These are phyloP conservation scores for Penicillium egyptiacum DNA, from an alignment of 495 filamentous ascomycete genomes.

Conservation along the genomic window DNA sequence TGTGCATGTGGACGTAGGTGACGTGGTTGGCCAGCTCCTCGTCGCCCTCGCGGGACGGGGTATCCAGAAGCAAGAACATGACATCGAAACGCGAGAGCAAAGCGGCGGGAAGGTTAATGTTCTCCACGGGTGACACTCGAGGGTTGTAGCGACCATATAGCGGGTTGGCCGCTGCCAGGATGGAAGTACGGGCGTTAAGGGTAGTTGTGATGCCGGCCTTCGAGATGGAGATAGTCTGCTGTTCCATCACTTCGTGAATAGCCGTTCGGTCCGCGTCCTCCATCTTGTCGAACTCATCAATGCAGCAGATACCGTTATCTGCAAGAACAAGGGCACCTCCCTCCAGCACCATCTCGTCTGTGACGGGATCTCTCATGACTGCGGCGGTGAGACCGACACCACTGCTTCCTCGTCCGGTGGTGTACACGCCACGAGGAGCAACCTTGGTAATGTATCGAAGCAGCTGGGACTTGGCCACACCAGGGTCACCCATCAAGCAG, in stretches of 20 bases:
- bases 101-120: constrained; percentile 96
- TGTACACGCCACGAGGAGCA: constrained; percentile 95
- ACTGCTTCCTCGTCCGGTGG: constrained; percentile 91
- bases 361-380: constrained; percentile 97
- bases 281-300: constrained; percentile 99
- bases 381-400: constrained; percentile 97
- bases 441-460: constrained; percentile 99
- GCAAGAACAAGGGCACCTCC: constrained; percentile 94
- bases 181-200: constrained; percentile 92
- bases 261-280: constrained; percentile 94
- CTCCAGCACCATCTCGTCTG: constrained; percentile 98
- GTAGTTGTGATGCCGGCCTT: constrained; percentile 97
- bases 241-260: constrained; percentile 99
- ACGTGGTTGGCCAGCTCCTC: constrained; percentile 95
- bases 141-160: constrained; percentile 98
- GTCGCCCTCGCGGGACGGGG: constrained; percentile 80
- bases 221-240: constrained; percentile 98
- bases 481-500: constrained; percentile 98
- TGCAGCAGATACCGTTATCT: constrained; percentile 98
- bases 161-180: constrained; percentile 96
- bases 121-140: constrained; percentile 91
- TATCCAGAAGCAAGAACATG: constrained; percentile 94
- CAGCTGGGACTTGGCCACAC: constrained; percentile 97
- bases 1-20: constrained; percentile 96
- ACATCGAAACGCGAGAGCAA: constrained; percentile 96